phyloP scores from a whole-genome alignment of 1,284 basidiomycete genomes.

The Schizophyllum commune region DNA sequence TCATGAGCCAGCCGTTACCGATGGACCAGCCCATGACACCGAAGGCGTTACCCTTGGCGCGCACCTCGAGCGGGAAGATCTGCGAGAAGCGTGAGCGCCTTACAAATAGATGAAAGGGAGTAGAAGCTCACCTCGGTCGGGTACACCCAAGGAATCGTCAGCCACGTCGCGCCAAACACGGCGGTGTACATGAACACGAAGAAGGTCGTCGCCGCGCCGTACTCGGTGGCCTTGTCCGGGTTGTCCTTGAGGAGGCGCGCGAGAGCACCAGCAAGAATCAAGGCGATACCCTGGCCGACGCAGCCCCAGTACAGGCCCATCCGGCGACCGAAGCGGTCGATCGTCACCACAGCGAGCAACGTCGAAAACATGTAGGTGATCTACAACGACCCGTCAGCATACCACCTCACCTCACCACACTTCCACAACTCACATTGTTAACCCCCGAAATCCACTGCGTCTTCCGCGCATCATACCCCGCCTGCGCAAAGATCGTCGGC shows the following conservation, averaged over 20 bases:
- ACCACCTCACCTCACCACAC: too few species aligned
- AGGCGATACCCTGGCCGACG: constrained; percentile 22
- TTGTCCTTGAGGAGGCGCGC: constrained; percentile 33
- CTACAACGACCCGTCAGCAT: constrained; percentile 14
- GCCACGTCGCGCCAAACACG: constrained; percentile 46
- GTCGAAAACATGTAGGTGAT: constrained; percentile 40
- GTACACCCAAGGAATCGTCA: constrained; percentile 49
- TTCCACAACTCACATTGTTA: constrained; percentile 37
- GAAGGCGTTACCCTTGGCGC: constrained; percentile 49
- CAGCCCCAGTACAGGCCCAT: constrained; percentile 37
- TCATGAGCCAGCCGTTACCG: constrained; percentile 36
- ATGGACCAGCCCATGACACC: constrained; percentile 46
- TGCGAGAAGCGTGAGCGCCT: constrained; percentile 1
- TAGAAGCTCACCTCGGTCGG: constrained; percentile 20
- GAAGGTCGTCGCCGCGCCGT: constrained; percentile 39
- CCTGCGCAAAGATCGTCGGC: constrained; percentile 39
- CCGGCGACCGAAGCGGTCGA: constrained; percentile 41
- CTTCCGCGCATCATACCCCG: constrained; percentile 37
- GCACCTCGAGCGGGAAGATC: constrained; percentile 58
- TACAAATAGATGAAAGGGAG: neutral
- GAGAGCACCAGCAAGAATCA: constrained; percentile 39
- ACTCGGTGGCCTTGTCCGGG: constrained; percentile 33
- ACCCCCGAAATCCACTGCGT: constrained; percentile 40
- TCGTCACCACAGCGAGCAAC: constrained; percentile 36
- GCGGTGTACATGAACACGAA: constrained; percentile 43